Evolutionary conservation across 176 grass and related monocot genomes (phyloP).

Genomic region (Paspalum notatum): DNA sequence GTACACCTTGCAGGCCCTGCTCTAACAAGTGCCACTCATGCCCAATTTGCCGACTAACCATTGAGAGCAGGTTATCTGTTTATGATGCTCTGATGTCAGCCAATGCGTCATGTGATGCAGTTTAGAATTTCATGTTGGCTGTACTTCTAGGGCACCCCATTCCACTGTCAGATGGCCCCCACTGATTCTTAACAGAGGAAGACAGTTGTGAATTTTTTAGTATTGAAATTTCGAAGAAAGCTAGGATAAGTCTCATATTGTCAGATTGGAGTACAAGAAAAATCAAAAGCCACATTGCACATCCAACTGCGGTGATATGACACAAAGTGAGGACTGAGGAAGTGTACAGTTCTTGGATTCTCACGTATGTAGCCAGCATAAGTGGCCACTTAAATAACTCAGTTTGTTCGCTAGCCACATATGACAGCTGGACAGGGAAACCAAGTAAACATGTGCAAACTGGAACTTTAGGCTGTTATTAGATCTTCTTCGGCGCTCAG

Average conservation of each 20-base stretch:
- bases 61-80: constrained; percentile 48
- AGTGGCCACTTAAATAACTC: not conserved
- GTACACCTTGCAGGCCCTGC: constrained; percentile 45
- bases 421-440: not conserved
- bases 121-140: constrained; percentile 40
- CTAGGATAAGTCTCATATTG: not conserved
- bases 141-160: not conserved
- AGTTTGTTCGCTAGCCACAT: not conserved
- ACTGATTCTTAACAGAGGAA: not conserved
- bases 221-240: constrained; percentile 21
- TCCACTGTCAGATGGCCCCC: not conserved
- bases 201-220: constrained; percentile 23
- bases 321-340: constrained; percentile 20
- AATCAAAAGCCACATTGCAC: not conserved
- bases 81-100: constrained; percentile 34
- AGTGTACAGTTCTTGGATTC: not conserved
- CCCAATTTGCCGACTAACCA: constrained; percentile 58
- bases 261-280: constrained; percentile 6
- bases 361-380: not conserved
- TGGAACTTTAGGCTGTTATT: constrained; percentile 16
- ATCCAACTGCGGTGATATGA: not conserved
- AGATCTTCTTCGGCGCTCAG: constrained; percentile 1
- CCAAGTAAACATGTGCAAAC: not conserved
- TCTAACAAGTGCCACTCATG: constrained; percentile 57
- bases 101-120: constrained; percentile 13